Evolutionary conservation across 345 rosid genomes (phyloP), one percentile per base, ranked within the genome.

Genomic region (Gossypium arboreum): DNA sequence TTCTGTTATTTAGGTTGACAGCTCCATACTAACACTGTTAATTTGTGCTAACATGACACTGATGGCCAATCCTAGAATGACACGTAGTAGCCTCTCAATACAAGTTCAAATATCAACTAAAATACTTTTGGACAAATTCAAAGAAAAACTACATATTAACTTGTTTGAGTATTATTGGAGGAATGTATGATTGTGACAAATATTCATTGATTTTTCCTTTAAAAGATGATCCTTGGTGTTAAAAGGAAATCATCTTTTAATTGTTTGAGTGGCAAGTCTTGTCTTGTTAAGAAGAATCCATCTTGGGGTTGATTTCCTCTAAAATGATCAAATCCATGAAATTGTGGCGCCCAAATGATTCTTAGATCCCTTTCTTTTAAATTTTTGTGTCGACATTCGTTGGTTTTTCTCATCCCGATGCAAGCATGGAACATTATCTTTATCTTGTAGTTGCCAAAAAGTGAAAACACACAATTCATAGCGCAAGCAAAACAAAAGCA

Each of bases 401-500:
- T 20, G 17, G 55, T 15, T 58, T 58, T 58, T 20, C 29, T 27
- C 62, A 12, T 57, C 12, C 4, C 62, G 24, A 3, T 58, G 13
- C 16, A 58, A 58, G 63, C 5, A 58, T 58, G 29, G 63, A 58
- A 58, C 63, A 24, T 58, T 58, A 12, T 58, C 4, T 24, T 58
- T 58, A 7, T 56, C 59, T 56, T 56, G 25, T 56, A 56, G 59
- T 24, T 8, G 25, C 25, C 59, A 24, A 18, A 56, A 56, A 56
- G 59, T 18, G 59, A 18, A 47, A 12, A 47, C 16, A 47, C 51
- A 47, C 51, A 47, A 20, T 34, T 58, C 34, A 12, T 12, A 4
- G 63, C 5, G 63, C 69, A 64, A 64, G 69, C 69, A 64, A 64
- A 64, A 50, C 68, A 64, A 64, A 63, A 64, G 27, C 25, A 18